These are phyloP conservation scores for Moricandia moricandioides DNA, from an alignment of 345 rosid species.

Conservation along the genomic window DNA sequence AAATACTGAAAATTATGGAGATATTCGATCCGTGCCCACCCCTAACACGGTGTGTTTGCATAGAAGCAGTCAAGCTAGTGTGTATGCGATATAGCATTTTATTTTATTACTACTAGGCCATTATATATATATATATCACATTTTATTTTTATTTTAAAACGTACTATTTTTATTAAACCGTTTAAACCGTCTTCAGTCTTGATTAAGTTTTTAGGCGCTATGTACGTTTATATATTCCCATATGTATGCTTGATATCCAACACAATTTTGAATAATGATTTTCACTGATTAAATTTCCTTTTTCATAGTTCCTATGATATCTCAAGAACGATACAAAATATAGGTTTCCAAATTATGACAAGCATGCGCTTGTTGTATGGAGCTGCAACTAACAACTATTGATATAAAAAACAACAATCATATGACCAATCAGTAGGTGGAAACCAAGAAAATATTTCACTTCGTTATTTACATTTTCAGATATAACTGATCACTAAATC, in stretches of 20 bases:
- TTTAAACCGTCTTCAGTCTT: background rate
- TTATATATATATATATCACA: too few relatives aligned
- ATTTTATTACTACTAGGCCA: too few relatives aligned
- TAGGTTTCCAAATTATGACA: conserved; percentile 2
- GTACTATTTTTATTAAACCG: background rate
- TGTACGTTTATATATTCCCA: background rate
- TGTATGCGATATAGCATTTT: too few relatives aligned
- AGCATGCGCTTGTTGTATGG: background rate
- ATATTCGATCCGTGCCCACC: too few relatives aligned
- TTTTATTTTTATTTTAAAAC: background rate
- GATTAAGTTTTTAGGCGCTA: background rate
- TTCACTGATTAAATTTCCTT: background rate
- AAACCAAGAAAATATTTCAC: background rate
- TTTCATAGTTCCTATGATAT: background rate
- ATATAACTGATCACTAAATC: background rate
- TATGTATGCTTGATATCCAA: background rate
- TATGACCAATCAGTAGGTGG: background rate
- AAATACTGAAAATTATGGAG: too few relatives aligned
- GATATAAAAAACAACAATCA: background rate
- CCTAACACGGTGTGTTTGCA: too few relatives aligned
- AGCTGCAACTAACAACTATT: conserved; percentile 1
- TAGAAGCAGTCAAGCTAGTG: too few relatives aligned
- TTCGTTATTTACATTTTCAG: background rate
- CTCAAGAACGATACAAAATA: background rate
- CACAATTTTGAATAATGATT: background rate